phyloP scores from a whole-genome alignment of 176 grass and related monocot genomes.

The Alloteropsis semialata region DNA sequence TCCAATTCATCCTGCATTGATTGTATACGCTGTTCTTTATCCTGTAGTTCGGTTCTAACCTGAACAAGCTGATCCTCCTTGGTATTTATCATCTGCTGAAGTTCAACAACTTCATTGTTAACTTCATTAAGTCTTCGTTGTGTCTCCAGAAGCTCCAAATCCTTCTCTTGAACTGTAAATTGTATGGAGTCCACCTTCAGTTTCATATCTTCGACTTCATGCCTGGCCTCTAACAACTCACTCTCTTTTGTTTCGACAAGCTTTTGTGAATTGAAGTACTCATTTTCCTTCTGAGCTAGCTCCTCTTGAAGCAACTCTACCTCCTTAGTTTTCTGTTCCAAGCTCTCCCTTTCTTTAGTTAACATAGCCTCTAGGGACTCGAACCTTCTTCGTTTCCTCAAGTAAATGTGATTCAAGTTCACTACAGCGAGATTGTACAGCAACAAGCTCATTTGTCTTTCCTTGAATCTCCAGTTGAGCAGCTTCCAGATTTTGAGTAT shows the following conservation, averaged over 20 bases:
- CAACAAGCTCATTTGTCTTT: slow-evolving; percentile 49
- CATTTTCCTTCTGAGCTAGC: slow-evolving; percentile 53
- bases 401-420: slow-evolving; percentile 58
- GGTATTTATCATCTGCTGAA: slow-evolving; percentile 49
- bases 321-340: slow-evolving; percentile 63
- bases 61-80: slow-evolving; percentile 60
- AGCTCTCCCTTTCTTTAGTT: slow-evolving; percentile 56
- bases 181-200: slow-evolving; percentile 58
- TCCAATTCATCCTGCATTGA: slow-evolving; percentile 48
- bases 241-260: slow-evolving; percentile 64
- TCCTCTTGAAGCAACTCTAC: slow-evolving; percentile 61
- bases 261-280: slow-evolving; percentile 52
- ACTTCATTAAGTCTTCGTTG: slow-evolving; percentile 45
- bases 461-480: slow-evolving; percentile 53
- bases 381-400: slow-evolving; percentile 51
- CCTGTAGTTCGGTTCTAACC: slow-evolving; percentile 43
- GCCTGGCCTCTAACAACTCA: slow-evolving; percentile 62
- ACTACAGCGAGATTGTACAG: slow-evolving; percentile 31
- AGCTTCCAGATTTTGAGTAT: slow-evolving; percentile 58
- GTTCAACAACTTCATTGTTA: slow-evolving; percentile 39
- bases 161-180: slow-evolving; percentile 54
- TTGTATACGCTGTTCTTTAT: slow-evolving; percentile 45
- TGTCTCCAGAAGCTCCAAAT: slow-evolving; percentile 57
- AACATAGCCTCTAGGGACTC: slow-evolving; percentile 55
- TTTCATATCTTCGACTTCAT: slow-evolving; percentile 80